Evolutionary conservation across 179 eudicot species (phyloP).

Genomic region (Silene coronaria): DNA sequence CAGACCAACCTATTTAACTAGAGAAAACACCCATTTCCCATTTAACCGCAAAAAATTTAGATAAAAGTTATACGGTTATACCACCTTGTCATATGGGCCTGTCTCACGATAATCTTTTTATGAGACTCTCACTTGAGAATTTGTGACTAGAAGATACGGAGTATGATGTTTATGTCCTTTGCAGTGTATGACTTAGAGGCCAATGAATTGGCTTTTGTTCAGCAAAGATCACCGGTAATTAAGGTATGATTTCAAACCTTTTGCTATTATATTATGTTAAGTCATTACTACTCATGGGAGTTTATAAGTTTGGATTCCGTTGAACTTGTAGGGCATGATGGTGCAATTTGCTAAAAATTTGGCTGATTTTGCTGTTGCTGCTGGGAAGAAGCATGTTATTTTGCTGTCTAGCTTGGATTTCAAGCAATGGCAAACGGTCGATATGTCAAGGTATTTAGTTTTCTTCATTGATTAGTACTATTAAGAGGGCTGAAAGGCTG

Average conservation of each 20-base stretch:
- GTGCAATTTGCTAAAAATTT: constrained; percentile 71
- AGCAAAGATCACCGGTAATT: constrained; percentile 77
- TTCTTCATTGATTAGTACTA: too few species aligned
- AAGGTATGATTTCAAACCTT: constrained; percentile 43
- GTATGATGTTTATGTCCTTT: constrained; percentile 1
- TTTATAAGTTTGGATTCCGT: background rate
- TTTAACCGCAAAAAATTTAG: too few species aligned
- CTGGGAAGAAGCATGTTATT: constrained; percentile 73
- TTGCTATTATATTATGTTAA: background rate
- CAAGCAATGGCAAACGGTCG: constrained; percentile 70
- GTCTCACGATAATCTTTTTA: too few species aligned
- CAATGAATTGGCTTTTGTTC: constrained; percentile 50
- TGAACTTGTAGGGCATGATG: constrained; percentile 66
- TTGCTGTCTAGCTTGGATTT: constrained; percentile 93
- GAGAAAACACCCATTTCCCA: too few species aligned
- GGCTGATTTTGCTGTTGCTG: constrained; percentile 77
- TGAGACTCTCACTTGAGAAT: too few species aligned
- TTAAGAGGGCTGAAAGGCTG: too few species aligned
- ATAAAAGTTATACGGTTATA: too few species aligned
- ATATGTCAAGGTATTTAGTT: constrained; percentile 73
- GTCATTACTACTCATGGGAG: background rate
- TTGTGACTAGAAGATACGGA: too few species aligned
- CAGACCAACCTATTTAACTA: too few species aligned
- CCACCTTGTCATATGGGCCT: too few species aligned
- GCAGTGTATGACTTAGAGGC: constrained; percentile 63